Conservation (phyloP, 257 asterid genomes). For the Solanum corneliomulleri region DNA sequence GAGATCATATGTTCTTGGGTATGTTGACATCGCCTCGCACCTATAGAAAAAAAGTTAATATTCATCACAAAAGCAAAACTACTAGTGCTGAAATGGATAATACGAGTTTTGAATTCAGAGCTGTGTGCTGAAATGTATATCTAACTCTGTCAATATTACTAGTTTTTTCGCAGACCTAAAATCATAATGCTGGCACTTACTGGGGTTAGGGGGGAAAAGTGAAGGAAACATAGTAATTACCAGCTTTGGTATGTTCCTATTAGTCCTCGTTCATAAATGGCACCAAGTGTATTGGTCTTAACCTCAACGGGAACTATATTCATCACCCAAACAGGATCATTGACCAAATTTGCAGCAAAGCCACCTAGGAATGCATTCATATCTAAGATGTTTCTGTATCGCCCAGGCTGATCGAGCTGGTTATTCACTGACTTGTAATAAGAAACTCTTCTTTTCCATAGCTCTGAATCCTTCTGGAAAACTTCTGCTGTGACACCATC, state of each 20-base stretch:
- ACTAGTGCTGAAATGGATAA: too few species aligned
- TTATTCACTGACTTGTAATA: conserved; percentile 55
- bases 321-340: conserved; percentile 79
- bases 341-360: conserved; percentile 48
- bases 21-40: conserved; percentile 94
- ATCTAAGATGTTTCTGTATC: conserved; percentile 66
- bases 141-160: neutral
- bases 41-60: conserved; percentile 3
- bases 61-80: neutral
- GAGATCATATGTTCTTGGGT: conserved; percentile 82
- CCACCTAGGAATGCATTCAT: conserved; percentile 88
- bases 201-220: too few species aligned
- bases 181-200: neutral
- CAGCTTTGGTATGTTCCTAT: conserved; percentile 84
- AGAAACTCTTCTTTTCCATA: conserved; percentile 60
- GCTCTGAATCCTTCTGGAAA: conserved; percentile 33
- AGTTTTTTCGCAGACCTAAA: neutral
- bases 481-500: conserved; percentile 25
- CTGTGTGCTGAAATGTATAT: neutral
- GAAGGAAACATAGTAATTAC: conserved; percentile 10
- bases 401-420: conserved; percentile 42
- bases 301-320: conserved; percentile 67
- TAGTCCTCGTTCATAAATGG: conserved; percentile 63
- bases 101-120: neutral
- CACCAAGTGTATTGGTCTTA: conserved; percentile 61